These are phyloP conservation scores for Chlorokybus atmophyticus DNA, from an alignment of 139 green algal genomes.

Conservation along the genomic window DNA sequence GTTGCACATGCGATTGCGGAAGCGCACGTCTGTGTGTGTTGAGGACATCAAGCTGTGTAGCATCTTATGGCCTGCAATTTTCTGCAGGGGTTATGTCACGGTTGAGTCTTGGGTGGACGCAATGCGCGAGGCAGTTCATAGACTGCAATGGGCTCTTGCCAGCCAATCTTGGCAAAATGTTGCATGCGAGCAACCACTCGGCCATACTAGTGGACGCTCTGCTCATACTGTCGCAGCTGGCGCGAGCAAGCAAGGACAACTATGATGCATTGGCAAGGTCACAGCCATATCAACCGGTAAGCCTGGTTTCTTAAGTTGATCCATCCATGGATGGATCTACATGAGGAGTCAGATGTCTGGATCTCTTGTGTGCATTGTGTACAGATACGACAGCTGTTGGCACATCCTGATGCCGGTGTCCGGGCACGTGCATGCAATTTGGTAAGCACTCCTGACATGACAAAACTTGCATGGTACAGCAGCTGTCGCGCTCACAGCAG, in stretches of 20 bases:
- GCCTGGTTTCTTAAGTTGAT: no score
- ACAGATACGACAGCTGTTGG: constrained; percentile 35
- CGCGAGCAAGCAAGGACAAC: constrained; percentile 42
- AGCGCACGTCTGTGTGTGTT: no score
- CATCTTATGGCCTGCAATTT: no score
- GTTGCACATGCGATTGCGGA: no score
- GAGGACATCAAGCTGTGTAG: no score
- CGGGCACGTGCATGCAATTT: constrained; percentile 72
- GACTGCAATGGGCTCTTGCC: constrained; percentile 5
- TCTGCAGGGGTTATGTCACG: no score
- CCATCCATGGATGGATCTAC: not conserved
- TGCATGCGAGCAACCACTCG: constrained; percentile 18
- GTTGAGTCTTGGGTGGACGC: constrained; percentile 16
- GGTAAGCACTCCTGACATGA: no score
- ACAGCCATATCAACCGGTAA: no score
- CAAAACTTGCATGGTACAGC: no score
- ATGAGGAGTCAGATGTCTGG: not conserved
- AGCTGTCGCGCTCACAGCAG: no score
- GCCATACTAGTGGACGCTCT: constrained; percentile 23
- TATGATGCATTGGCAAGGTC: constrained; percentile 39
- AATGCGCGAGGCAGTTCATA: constrained; percentile 18
- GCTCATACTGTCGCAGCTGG: constrained; percentile 21
- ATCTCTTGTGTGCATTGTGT: constrained; percentile 5
- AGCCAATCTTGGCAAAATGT: not conserved
- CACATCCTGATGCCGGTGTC: constrained; percentile 52